These are phyloP conservation scores for Bryoglossum gracile DNA, from an alignment of 495 filamentous ascomycete species.

Conservation along the genomic window DNA sequence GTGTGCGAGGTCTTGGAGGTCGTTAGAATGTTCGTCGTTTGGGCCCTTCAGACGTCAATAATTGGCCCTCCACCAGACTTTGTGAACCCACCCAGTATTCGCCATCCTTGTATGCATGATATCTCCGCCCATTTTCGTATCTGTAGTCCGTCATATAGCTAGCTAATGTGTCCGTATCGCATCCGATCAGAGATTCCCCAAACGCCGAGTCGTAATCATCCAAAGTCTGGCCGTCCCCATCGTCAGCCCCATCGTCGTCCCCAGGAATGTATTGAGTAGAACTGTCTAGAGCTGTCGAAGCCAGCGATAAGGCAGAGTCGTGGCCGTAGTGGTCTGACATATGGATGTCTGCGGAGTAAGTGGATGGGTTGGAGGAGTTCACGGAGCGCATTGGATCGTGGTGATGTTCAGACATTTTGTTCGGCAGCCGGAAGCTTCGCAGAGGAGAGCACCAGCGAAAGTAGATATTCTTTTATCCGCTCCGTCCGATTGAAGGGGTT, in stretches of 20 bases:
- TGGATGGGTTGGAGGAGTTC: neutral
- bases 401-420: neutral
- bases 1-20: conserved; percentile 27
- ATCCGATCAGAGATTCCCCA: conserved; percentile 15
- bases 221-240: neutral
- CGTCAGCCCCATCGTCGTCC: neutral
- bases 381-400: neutral
- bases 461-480: neutral
- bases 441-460: neutral
- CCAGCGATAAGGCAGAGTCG: conserved; percentile 12
- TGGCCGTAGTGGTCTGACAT: neutral
- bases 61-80: neutral
- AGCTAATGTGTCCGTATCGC: conserved; percentile 21
- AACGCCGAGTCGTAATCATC: conserved; percentile 17
- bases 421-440: neutral
- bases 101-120: conserved; percentile 24
- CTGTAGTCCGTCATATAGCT: conserved; percentile 19
- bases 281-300: neutral
- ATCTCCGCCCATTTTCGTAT: conserved; percentile 25
- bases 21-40: conserved; percentile 16
- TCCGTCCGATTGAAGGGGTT: conserved; percentile 1
- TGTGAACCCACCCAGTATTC: conserved; percentile 19
- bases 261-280: neutral
- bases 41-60: conserved; percentile 7
- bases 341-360: no score